Evolutionary conservation across 1,284 basidiomycete species (phyloP), one percentile per base, ranked within the genome.

Genomic region (Fomitopsis betulina): DNA sequence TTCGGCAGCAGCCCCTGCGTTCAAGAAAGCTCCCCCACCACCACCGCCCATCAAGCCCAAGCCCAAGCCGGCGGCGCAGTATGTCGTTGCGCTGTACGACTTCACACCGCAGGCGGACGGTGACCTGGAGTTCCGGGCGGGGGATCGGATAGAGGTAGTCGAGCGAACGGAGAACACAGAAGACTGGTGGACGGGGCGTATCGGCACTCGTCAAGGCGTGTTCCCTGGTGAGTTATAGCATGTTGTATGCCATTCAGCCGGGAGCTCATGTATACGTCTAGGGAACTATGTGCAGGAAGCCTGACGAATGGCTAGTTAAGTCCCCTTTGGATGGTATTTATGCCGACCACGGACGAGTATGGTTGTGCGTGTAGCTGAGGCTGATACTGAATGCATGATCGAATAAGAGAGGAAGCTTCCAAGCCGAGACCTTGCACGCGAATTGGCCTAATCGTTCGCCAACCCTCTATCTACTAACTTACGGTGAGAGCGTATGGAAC

Each of bases 181-280:
- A 70, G 97, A 99, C 70, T 99, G 96, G 96, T 99, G 96, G 96
- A 98, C 95, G 9, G 97, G 96, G 5, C 82, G 83, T 65, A 55
- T 98, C 62, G 86, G 93, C 64, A 96, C 95, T 1, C 73, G 75
- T 59, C 85, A 94, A 71, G 97, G 97, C 21, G 90, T 97, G 27
- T 99, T 99, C 76, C 96, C 96, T 56, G 96, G 95, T 80, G 79
- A 63, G 78, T 32, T 2, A n/a, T 49, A 19, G 30, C 21, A 49
- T 19, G 35, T 25, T 23, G 9, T 13, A 6, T 9, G 10, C 19
- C 13, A n/a, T 9, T 5, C 21, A 15, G 9, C 23, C 19, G n/a
- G 9, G 23, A 45, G 23, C 21, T 45, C 3, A 53, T 19, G 15
- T 19, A 17, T n/a, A 5, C 30, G 10, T 42, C 1, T 35, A 66